Evolutionary conservation across 2,329 filamentous ascomycete species (phyloP).

Genomic region (Colletotrichum neosansevieriae): DNA sequence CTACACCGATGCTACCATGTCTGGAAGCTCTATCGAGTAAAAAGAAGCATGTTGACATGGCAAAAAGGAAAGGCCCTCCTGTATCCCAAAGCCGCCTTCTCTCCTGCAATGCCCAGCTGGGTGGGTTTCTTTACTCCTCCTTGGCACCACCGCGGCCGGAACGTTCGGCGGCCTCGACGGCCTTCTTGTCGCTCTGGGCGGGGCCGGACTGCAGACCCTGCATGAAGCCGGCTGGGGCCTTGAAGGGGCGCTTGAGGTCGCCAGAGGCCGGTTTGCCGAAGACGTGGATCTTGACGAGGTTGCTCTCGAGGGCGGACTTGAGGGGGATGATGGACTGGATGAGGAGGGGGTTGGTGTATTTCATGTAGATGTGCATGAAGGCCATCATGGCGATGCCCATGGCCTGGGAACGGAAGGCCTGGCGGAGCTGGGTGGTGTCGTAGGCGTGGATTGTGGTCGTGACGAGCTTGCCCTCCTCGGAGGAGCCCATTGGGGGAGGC

Average conservation of each 20-base stretch:
- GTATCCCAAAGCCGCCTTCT: conserved; percentile 33
- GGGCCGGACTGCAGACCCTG: conserved; percentile 78
- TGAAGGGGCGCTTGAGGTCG: conserved; percentile 96
- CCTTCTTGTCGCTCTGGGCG: conserved; percentile 92
- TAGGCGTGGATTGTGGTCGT: conserved; percentile 98
- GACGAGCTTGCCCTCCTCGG: conserved; percentile 94
- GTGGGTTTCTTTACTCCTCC: conserved; percentile 69
- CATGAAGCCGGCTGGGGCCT: conserved; percentile 86
- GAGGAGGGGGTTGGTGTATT: conserved; percentile 98
- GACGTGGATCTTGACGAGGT: conserved; percentile 95
- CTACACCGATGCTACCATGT: neutral
- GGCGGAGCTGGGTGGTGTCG: conserved; percentile 87
- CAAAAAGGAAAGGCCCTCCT: conserved; percentile 35
- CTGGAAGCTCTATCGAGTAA: neutral
- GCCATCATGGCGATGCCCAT: conserved; percentile 99
- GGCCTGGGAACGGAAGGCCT: conserved; percentile 87
- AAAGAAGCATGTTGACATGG: neutral
- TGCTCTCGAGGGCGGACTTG: conserved; percentile 95
- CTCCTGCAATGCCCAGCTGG: neutral
- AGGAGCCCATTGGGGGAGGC: conserved; percentile 90
- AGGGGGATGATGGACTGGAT: conserved; percentile 99
- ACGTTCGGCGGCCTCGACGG: conserved; percentile 83
- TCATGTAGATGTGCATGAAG: conserved; percentile 99
- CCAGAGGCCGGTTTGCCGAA: conserved; percentile 88
- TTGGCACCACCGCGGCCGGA: conserved; percentile 77